Percentiles rank a stretch among this genome's conserved stretches.
Evolutionary conservation across 257 asterid species (phyloP).

Genomic region (Prunella vulgaris): DNA sequence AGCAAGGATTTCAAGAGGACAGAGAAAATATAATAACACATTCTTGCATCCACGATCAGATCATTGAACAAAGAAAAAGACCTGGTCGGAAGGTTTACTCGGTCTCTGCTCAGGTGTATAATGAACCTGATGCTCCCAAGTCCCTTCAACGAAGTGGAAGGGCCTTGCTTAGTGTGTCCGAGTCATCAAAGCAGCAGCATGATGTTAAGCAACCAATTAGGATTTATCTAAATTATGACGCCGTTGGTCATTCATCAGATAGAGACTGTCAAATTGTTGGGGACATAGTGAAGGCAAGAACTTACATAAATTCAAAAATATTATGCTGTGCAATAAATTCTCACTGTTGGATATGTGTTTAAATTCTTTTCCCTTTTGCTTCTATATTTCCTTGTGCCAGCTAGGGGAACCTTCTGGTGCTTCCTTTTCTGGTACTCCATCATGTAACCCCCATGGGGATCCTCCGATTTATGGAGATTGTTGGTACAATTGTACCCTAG

Average conservation of each 20-base stretch:
- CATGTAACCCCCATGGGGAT: slow-evolving; percentile 91
- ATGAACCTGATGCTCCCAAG: slow-evolving; percentile 36
- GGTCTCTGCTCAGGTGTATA: slow-evolving; percentile 78
- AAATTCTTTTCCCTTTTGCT: slow-evolving; percentile 5
- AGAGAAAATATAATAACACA: slow-evolving; percentile 46
- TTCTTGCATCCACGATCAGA: slow-evolving; percentile 93
- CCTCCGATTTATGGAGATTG: slow-evolving; percentile 96
- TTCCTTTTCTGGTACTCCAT: slow-evolving; percentile 74
- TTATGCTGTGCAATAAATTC: background rate
- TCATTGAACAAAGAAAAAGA: slow-evolving; percentile 72
- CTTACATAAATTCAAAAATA: slow-evolving; percentile 6
- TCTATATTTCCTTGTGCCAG: slow-evolving; percentile 39
- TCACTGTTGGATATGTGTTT: slow-evolving; percentile 13
- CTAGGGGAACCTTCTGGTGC: slow-evolving; percentile 93
- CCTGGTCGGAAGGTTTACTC: slow-evolving; percentile 83
- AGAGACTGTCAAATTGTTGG: slow-evolving; percentile 87
- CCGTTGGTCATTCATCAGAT: slow-evolving; percentile 95
- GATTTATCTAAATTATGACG: slow-evolving; percentile 90
- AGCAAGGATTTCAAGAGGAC: slow-evolving; percentile 39
- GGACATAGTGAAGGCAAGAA: slow-evolving; percentile 81
- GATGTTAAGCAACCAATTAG: slow-evolving; percentile 80
- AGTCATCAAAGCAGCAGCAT: slow-evolving; percentile 28
- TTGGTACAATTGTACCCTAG: slow-evolving; percentile 94
- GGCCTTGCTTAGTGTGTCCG: slow-evolving; percentile 53
- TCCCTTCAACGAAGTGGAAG: slow-evolving; percentile 53